Evolutionary conservation across 176 grass and related monocot genomes (phyloP).

Genomic region (Eleusine coracana): DNA sequence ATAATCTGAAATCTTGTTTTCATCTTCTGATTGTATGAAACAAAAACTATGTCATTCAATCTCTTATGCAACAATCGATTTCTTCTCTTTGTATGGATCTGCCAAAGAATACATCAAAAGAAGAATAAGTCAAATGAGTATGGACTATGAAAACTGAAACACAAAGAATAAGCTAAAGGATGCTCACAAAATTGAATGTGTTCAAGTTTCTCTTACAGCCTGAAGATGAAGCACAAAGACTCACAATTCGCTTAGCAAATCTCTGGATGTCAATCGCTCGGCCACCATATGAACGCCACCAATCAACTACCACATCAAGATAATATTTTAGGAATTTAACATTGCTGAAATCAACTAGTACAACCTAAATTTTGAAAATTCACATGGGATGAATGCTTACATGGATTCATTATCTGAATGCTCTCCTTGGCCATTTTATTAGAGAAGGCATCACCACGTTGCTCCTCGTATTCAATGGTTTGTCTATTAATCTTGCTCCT

Average conservation of each 20-base stretch:
- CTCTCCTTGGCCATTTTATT: neutral
- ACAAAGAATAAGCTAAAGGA: neutral
- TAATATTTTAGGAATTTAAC: neutral
- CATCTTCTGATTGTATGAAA: too few relatives aligned
- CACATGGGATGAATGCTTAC: neutral
- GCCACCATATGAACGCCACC: slow-evolving; percentile 19
- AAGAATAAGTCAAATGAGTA: too few relatives aligned
- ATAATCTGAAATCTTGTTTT: too few relatives aligned
- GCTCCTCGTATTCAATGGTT: neutral
- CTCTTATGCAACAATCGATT: neutral
- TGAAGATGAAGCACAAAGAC: slow-evolving; percentile 16
- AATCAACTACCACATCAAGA: neutral
- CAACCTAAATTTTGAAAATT: neutral
- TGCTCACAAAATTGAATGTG: slow-evolving; percentile 1
- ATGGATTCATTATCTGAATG: neutral
- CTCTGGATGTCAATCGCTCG: neutral
- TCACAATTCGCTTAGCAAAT: neutral
- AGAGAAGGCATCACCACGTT: neutral
- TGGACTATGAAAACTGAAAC: neutral
- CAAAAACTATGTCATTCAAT: neutral
- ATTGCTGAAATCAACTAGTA: neutral
- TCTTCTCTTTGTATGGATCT: slow-evolving; percentile 22
- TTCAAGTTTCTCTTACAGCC: neutral
- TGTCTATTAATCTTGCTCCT: neutral
- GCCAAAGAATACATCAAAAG: neutral